A percentile compares a stretch with the other conserved stretches of the same genome.
These are phyloP conservation scores for Yamadazyma laniorum DNA, from an alignment of 805 yeast genomes.

Conservation along the genomic window DNA sequence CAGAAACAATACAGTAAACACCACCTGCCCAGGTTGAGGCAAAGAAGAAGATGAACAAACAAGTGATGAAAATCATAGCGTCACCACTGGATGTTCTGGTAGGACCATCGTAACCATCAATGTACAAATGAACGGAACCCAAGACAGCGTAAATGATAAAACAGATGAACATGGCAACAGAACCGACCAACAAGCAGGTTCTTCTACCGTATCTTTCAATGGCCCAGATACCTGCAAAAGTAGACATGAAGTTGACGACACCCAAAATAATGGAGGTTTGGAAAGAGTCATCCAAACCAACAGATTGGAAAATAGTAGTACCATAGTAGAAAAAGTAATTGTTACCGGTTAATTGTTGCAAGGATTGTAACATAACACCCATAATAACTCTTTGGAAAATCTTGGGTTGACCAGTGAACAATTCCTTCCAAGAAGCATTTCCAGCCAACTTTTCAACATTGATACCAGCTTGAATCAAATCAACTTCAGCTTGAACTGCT, in stretches of 20 bases:
- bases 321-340: conserved; percentile 64
- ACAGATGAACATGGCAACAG: conserved; percentile 50
- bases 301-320: conserved; percentile 51
- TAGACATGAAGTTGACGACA: conserved; percentile 53
- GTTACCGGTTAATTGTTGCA: conserved; percentile 59
- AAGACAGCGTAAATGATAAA: conserved; percentile 60
- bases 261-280: conserved; percentile 55
- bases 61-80: conserved; percentile 62
- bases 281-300: conserved; percentile 52
- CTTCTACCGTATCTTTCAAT: conserved; percentile 54
- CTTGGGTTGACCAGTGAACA: conserved; percentile 62
- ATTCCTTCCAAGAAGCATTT: conserved; percentile 62
- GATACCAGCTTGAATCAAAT: conserved; percentile 55
- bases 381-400: conserved; percentile 52
- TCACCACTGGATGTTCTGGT: conserved; percentile 50
- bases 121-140: conserved; percentile 51
- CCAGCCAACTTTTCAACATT: conserved; percentile 63
- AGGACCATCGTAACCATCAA: conserved; percentile 41
- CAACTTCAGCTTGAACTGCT: conserved; percentile 51
- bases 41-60: conserved; percentile 62
- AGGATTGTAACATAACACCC: conserved; percentile 57
- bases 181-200: conserved; percentile 41
- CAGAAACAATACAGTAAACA: conserved; percentile 62
- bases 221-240: conserved; percentile 49
- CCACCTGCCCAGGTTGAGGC: conserved; percentile 76